A percentile compares a stretch with the other conserved stretches of the same genome.
Conservation (phyloP, 169 alveolate species). For the Theileria annulata region DNA sequence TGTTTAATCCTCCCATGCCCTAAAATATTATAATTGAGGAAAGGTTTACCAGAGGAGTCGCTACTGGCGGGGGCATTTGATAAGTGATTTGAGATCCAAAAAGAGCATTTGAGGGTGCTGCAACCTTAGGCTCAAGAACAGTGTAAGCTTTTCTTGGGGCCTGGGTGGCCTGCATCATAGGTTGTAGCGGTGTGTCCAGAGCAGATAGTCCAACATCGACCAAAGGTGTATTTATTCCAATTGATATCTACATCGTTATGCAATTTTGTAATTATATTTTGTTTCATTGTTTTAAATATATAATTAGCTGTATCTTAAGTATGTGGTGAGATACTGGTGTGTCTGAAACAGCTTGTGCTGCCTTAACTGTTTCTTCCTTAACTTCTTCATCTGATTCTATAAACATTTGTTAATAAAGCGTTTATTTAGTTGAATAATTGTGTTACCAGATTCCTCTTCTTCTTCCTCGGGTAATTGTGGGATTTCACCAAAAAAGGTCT, state of each 20-base stretch:
- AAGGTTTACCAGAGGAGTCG: slow-evolving; percentile 48
- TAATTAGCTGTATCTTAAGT: background rate
- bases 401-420: background rate
- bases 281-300: background rate
- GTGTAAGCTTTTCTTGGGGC: slow-evolving; percentile 67
- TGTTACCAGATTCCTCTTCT: slow-evolving; percentile 43
- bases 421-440: background rate
- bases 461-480: slow-evolving; percentile 58
- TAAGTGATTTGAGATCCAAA: slow-evolving; percentile 66
- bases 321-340: slow-evolving; percentile 41
- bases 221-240: slow-evolving; percentile 28
- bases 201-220: slow-evolving; percentile 34
- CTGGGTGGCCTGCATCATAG: slow-evolving; percentile 16
- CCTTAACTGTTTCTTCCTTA: slow-evolving; percentile 35
- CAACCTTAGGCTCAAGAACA: slow-evolving; percentile 58
- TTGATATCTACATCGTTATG: slow-evolving; percentile 9
- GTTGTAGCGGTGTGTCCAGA: slow-evolving; percentile 56
- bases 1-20: slow-evolving; percentile 51
- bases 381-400: slow-evolving; percentile 29
- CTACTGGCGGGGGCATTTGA: slow-evolving; percentile 66
- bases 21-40: background rate
- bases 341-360: slow-evolving; percentile 30
- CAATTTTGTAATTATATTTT: slow-evolving; percentile 6
- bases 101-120: slow-evolving; percentile 30
- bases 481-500: slow-evolving; percentile 68